phyloP scores from a whole-genome alignment of 331 rosid genomes.

The Arachis monticola region DNA sequence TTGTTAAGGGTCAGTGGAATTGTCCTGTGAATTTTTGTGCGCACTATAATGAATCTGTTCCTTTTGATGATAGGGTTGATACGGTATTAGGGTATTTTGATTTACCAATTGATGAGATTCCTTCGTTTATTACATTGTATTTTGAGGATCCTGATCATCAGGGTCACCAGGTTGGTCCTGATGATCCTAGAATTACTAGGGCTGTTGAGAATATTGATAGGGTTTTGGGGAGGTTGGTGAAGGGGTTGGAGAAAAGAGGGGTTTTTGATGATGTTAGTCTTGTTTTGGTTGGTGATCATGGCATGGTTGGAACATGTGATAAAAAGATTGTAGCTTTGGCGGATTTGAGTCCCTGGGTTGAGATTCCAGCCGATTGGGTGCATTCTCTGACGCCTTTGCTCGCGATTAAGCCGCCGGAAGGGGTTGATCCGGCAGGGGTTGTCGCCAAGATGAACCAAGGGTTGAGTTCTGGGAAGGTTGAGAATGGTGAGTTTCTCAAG shows the following conservation, averaged over 20 bases:
- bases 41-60: conserved; percentile 64
- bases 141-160: conserved; percentile 94
- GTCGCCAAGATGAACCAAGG: conserved; percentile 65
- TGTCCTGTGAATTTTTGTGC: conserved; percentile 53
- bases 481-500: conserved; percentile 61
- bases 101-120: conserved; percentile 58
- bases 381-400: conserved; percentile 63
- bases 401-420: conserved; percentile 60
- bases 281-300: conserved; percentile 86
- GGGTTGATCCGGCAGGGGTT: conserved; percentile 25
- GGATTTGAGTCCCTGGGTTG: conserved; percentile 68
- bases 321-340: conserved; percentile 63
- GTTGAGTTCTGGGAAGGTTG: conserved; percentile 66
- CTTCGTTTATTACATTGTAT: conserved; percentile 70
- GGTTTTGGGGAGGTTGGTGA: conserved; percentile 69
- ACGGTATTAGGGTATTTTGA: conserved; percentile 64
- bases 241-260: conserved; percentile 74
- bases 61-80: conserved; percentile 76
- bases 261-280: conserved; percentile 71
- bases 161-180: conserved; percentile 85
- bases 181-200: conserved; percentile 67
- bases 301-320: conserved; percentile 92
- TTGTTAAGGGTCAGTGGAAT: conserved; percentile 73
- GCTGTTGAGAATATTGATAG: conserved; percentile 70
- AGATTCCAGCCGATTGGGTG: conserved; percentile 58